phyloP scores from a whole-genome alignment of 768 basidiomycete species.

The Kwoniella mangroviensis region DNA sequence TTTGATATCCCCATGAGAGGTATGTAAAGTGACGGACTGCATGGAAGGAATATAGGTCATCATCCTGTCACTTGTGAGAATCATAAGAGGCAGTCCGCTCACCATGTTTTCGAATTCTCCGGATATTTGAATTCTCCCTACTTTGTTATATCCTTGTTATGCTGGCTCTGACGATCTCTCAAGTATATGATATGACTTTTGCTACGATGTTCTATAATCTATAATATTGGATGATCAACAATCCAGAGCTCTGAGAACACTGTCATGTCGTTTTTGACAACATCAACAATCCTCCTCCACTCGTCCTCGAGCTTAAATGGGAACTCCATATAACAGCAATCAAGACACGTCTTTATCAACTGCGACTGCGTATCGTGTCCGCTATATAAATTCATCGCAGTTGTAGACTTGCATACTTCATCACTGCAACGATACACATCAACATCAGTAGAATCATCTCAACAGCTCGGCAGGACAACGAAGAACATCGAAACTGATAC shows the following conservation, averaged over 20 bases:
- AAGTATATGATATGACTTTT: too few species aligned
- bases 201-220: not conserved
- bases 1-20: conserved; percentile 93
- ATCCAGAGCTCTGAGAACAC: not conserved
- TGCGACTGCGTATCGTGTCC: not conserved
- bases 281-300: conserved; percentile 13
- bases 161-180: too few species aligned
- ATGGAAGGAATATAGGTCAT: not conserved
- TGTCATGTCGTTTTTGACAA: not conserved
- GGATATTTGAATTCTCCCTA: too few species aligned
- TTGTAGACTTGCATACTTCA: too few species aligned
- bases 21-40: conserved; percentile 93
- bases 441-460: not conserved
- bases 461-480: not conserved
- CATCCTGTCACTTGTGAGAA: not conserved
- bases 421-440: not conserved
- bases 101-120: too few species aligned
- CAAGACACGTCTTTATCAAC: not conserved
- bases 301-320: not conserved
- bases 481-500: not conserved
- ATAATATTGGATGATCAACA: not conserved
- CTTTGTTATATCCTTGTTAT: too few species aligned
- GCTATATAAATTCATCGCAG: too few species aligned
- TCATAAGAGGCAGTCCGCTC: not conserved
- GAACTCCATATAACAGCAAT: not conserved